Percentiles rank a stretch among this genome's conserved stretches.
Evolutionary conservation across 306 rosid genomes (phyloP).

Genomic region (Vicia sativa): DNA sequence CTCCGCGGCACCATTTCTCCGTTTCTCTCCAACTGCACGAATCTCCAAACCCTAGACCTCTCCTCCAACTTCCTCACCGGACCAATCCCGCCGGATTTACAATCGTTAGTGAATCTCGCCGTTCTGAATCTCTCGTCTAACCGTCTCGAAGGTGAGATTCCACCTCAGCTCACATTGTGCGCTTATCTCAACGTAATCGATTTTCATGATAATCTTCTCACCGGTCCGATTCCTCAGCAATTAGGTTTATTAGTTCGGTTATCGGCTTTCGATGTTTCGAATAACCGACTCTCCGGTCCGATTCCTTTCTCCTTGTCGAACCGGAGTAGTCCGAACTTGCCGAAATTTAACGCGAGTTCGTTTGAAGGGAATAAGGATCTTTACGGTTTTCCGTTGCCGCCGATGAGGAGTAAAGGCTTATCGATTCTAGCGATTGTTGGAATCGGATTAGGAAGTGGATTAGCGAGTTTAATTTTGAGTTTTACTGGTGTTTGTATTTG

Average conservation of each 20-base stretch:
- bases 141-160: slow-evolving; percentile 67
- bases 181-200: slow-evolving; percentile 94
- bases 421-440: slow-evolving; percentile 90
- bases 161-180: slow-evolving; percentile 85
- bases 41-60: slow-evolving; percentile 89
- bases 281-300: slow-evolving; percentile 76
- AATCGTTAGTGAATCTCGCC: slow-evolving; percentile 78
- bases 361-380: slow-evolving; percentile 84
- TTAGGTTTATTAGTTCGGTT: slow-evolving; percentile 77
- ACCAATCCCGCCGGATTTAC: slow-evolving; percentile 79
- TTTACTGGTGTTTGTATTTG: slow-evolving; percentile 92
- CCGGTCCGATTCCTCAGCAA: slow-evolving; percentile 88
- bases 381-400: slow-evolving; percentile 87
- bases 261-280: slow-evolving; percentile 86
- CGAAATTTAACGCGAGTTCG: slow-evolving; percentile 75
- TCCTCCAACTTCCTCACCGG: slow-evolving; percentile 81
- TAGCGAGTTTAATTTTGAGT: slow-evolving; percentile 80
- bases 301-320: slow-evolving; percentile 67
- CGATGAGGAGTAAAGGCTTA: slow-evolving; percentile 58
- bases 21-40: slow-evolving; percentile 85
- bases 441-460: slow-evolving; percentile 93
- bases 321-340: slow-evolving; percentile 61
- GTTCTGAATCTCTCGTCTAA: slow-evolving; percentile 81
- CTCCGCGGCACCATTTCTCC: slow-evolving; percentile 81
- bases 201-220: slow-evolving; percentile 67